These are phyloP conservation scores for Trichomonascus vanleenenianus DNA, from an alignment of 805 yeast genomes.

Conservation along the genomic window DNA sequence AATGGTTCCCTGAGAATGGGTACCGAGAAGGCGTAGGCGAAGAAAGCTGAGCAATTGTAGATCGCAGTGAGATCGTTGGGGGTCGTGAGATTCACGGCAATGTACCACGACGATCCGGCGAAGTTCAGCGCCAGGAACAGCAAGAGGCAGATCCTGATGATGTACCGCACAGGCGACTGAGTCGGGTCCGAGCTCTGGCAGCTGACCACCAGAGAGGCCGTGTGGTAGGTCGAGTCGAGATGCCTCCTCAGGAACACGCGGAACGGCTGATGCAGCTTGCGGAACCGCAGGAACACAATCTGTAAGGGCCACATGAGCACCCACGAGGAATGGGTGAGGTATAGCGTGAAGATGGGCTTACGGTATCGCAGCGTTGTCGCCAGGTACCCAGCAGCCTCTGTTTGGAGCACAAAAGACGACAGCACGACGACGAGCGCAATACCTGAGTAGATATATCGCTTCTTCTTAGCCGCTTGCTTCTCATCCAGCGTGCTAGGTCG, in stretches of 20 bases:
- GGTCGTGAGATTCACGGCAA: slow-evolving; percentile 71
- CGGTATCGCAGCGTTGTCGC: slow-evolving; percentile 47
- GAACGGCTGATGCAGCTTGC: slow-evolving; percentile 33
- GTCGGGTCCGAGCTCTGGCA: slow-evolving; percentile 5
- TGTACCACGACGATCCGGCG: slow-evolving; percentile 83
- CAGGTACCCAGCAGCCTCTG: slow-evolving; percentile 69
- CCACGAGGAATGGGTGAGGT: slow-evolving; percentile 75
- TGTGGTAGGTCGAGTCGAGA: slow-evolving; percentile 13
- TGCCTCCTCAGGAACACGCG: slow-evolving; percentile 15
- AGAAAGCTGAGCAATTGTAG: slow-evolving; percentile 83
- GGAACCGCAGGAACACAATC: slow-evolving; percentile 39
- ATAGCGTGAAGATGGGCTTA: slow-evolving; percentile 58
- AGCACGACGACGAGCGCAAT: slow-evolving; percentile 42
- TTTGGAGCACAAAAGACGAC: slow-evolving; percentile 64
- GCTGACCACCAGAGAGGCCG: slow-evolving; percentile 20
- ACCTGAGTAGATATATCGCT: slow-evolving; percentile 27
- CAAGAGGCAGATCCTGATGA: slow-evolving; percentile 36
- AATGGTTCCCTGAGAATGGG: slow-evolving; percentile 62
- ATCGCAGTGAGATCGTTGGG: slow-evolving; percentile 86
- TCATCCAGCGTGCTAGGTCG: slow-evolving; percentile 1
- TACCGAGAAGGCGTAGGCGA: slow-evolving; percentile 78
- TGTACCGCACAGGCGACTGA: slow-evolving; percentile 40
- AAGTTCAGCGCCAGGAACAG: slow-evolving; percentile 53
- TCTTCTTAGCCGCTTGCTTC: slow-evolving; percentile 4
- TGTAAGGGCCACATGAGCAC: slow-evolving; percentile 66